A percentile compares a stretch with the other conserved stretches of the same genome.
phyloP scores from a whole-genome alignment of 2,329 filamentous ascomycete species.

The Alternaria ethzedia region DNA sequence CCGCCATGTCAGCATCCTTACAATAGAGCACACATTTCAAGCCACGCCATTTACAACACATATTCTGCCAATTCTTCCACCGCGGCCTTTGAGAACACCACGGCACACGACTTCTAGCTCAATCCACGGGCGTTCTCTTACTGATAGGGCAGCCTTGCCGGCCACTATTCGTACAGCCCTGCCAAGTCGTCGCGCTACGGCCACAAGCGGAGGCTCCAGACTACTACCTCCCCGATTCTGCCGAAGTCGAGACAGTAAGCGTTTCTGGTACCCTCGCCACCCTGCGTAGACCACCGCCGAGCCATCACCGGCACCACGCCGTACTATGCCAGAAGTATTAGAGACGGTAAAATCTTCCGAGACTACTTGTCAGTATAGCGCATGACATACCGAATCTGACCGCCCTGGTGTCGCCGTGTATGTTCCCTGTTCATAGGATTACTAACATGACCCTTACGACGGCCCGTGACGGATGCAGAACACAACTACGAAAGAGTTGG shows the following conservation, averaged over 20 bases:
- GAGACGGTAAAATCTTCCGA: background rate
- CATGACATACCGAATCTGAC: background rate
- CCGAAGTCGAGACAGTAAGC: conserved; percentile 22
- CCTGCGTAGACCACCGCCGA: conserved; percentile 5
- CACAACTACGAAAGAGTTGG: background rate
- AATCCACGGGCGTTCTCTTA: background rate
- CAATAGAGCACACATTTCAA: background rate
- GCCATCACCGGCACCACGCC: background rate
- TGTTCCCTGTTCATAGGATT: background rate
- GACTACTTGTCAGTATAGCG: background rate
- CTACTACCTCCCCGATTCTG: conserved; percentile 30
- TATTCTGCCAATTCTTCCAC: background rate
- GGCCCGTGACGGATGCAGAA: too few relatives aligned
- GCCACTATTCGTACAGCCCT: conserved; percentile 20
- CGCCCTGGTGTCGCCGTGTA: background rate
- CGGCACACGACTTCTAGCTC: background rate
- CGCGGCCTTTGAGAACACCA: background rate
- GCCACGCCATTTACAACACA: background rate
- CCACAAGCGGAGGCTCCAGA: conserved; percentile 35
- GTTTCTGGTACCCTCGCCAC: conserved; percentile 24
- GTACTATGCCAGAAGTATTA: background rate
- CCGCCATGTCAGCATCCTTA: background rate
- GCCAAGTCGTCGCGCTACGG: conserved; percentile 31
- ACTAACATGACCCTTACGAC: background rate
- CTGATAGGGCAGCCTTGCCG: conserved; percentile 17